phyloP scores from a whole-genome alignment of 441 rosid species.

The Arabidopsis lyrata region DNA sequence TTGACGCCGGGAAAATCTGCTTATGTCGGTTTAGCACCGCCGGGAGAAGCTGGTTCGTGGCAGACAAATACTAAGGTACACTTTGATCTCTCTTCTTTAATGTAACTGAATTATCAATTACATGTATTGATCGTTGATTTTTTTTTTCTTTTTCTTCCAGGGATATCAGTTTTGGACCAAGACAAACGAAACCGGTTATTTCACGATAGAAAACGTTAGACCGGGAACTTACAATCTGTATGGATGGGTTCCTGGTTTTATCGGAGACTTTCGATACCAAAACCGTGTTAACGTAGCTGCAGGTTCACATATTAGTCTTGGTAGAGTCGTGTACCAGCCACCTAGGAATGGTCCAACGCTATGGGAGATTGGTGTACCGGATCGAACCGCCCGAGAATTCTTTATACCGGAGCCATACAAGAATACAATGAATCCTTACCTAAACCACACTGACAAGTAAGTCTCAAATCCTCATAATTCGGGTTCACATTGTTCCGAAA shows the following conservation, averaged over 20 bases:
- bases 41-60: conserved; percentile 59
- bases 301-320: conserved; percentile 43
- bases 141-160: conserved; percentile 23
- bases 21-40: conserved; percentile 56
- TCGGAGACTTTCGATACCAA: conserved; percentile 51
- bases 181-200: conserved; percentile 57
- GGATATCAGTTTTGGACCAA: conserved; percentile 64
- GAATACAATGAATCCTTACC: conserved; percentile 44
- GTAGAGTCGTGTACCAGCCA: conserved; percentile 50
- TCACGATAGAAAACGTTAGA: conserved; percentile 51
- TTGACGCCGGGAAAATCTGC: conserved; percentile 54
- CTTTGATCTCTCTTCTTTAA: background rate
- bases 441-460: conserved; percentile 48
- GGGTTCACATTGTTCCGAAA: background rate
- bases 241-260: conserved; percentile 66
- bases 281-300: conserved; percentile 20
- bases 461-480: background rate
- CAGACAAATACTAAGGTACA: conserved; percentile 64
- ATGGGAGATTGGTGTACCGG: conserved; percentile 81
- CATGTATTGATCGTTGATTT: conserved; percentile 4
- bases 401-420: conserved; percentile 64
- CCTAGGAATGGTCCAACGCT: conserved; percentile 74
- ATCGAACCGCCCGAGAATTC: conserved; percentile 66
- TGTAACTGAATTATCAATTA: background rate
- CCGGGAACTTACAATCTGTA: conserved; percentile 60